phyloP scores from a whole-genome alignment of 257 asterid species.

The Nicotiana otophora region DNA sequence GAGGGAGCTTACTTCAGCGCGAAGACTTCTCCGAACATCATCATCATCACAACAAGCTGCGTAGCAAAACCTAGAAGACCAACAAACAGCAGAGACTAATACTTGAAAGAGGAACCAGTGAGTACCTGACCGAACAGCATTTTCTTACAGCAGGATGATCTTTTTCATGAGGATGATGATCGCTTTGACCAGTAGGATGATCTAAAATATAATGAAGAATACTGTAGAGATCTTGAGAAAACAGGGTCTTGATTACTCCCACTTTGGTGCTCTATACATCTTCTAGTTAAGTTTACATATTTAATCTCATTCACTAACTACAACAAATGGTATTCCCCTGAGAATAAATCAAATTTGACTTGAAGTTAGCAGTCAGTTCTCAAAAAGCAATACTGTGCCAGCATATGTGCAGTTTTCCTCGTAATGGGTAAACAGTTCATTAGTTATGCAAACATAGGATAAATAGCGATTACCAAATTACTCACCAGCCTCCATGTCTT shows the following conservation, averaged over 20 bases:
- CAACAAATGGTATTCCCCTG: constrained; percentile 34
- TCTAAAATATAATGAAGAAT: not conserved
- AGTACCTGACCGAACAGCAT: not conserved
- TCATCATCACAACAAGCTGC: not conserved
- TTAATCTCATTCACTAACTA: constrained; percentile 21
- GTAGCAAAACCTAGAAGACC: not conserved
- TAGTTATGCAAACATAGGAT: not conserved
- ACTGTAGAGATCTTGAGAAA: not conserved
- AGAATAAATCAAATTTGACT: not conserved
- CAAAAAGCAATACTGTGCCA: not conserved
- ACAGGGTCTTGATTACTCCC: not conserved
- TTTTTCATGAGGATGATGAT: no score
- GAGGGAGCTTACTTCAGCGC: not conserved
- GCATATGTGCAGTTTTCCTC: not conserved
- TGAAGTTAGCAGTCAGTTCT: not conserved
- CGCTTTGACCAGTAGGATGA: not conserved
- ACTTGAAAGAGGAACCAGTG: not conserved
- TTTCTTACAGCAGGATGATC: not conserved
- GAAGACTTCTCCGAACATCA: not conserved
- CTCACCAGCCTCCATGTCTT: constrained; percentile 93
- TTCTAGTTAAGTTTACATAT: not conserved
- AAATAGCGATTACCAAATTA: not conserved
- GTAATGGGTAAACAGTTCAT: not conserved
- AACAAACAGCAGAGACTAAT: not conserved
- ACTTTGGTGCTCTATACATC: not conserved